Evolutionary conservation across 257 asterid genomes (phyloP).

Genomic region (Orobanche coerulescens): DNA sequence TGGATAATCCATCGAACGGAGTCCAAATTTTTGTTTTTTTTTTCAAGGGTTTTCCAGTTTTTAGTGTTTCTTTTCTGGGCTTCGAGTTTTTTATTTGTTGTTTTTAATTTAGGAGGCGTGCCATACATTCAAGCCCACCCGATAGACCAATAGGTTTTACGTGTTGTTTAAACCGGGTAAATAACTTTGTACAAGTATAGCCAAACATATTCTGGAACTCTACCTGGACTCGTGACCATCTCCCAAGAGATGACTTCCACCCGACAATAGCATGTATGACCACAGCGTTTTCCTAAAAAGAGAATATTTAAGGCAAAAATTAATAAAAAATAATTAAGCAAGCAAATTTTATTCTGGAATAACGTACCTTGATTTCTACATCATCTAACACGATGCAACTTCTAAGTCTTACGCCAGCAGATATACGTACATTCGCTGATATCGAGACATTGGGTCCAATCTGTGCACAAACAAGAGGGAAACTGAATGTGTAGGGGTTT

Average conservation of each 20-base stretch:
- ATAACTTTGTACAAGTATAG: neutral
- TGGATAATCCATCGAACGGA: too few relatives aligned
- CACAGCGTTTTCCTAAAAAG: slow-evolving; percentile 70
- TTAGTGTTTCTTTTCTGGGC: too few relatives aligned
- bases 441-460: slow-evolving; percentile 80
- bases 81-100: too few relatives aligned
- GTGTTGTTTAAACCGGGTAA: neutral
- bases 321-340: neutral
- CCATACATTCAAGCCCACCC: too few relatives aligned
- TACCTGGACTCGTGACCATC: slow-evolving; percentile 88
- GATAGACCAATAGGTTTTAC: neutral
- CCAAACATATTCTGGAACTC: neutral
- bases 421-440: slow-evolving; percentile 81
- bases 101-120: too few relatives aligned
- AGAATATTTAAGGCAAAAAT: neutral
- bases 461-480: slow-evolving; percentile 26
- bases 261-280: slow-evolving; percentile 68
- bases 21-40: too few relatives aligned
- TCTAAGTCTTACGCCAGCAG: slow-evolving; percentile 67
- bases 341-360: neutral
- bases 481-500: slow-evolving; percentile 7
- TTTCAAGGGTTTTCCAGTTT: too few relatives aligned
- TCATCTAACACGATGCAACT: slow-evolving; percentile 63
- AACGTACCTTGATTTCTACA: slow-evolving; percentile 63
- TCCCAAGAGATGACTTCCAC: slow-evolving; percentile 77